phyloP scores from a whole-genome alignment of 257 asterid species.

The Avicennia marina region DNA sequence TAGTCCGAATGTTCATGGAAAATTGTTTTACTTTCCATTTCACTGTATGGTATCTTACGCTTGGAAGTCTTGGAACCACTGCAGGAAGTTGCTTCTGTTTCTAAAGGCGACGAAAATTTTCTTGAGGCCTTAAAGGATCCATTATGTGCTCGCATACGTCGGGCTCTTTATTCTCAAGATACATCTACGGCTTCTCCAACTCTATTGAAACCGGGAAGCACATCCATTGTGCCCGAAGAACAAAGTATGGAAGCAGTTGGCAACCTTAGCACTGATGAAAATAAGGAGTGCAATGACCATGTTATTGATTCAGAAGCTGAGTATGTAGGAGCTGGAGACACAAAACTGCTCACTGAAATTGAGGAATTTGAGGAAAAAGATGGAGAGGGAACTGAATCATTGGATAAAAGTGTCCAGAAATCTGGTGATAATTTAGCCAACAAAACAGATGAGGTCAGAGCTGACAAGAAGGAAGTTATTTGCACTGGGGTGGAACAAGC shows the following conservation, averaged over 20 bases:
- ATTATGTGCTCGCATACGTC: constrained; percentile 39
- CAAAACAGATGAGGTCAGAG: constrained; percentile 22
- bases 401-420: constrained; percentile 15
- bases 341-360: constrained; percentile 32
- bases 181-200: constrained; percentile 10
- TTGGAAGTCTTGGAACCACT: constrained; percentile 19
- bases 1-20: too few species aligned
- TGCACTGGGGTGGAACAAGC: constrained; percentile 36
- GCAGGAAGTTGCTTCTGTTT: constrained; percentile 75
- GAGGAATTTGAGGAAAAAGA: constrained; percentile 49
- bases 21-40: not conserved
- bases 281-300: constrained; percentile 3
- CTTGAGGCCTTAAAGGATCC: constrained; percentile 55
- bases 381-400: constrained; percentile 17
- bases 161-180: constrained; percentile 46
- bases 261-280: constrained; percentile 10
- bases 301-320: constrained; percentile 17
- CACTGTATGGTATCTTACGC: not conserved
- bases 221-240: constrained; percentile 21
- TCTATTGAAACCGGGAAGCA: constrained; percentile 17
- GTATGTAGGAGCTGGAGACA: constrained; percentile 14
- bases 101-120: constrained; percentile 51
- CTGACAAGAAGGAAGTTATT: constrained; percentile 14
- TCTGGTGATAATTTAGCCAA: constrained; percentile 10
- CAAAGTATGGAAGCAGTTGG: constrained; percentile 15